Base-by-base conservation (phyloP, 108 stramenopile genomes). In the Cyclotella baltica region DNA sequence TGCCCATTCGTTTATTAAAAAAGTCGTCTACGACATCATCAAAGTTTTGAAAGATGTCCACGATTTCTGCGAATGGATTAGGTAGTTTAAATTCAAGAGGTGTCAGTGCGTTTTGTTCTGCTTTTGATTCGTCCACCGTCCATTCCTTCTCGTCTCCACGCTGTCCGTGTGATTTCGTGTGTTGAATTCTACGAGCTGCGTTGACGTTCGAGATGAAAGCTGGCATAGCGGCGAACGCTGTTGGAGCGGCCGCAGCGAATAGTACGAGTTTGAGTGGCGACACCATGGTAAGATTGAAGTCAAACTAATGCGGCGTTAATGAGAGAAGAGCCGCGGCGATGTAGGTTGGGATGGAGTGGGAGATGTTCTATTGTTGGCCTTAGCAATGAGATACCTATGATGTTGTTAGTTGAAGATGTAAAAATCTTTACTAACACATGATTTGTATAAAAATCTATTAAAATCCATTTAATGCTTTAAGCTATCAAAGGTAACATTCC, bases 21-120 rank as follows among this genome's bases (percentile, higher is more conserved):
- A 94, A 94, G 67, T 94, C 93, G 70, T 94, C 93, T 2, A 92
- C 77, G 0, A 92, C 84, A 66, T 88, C 90, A 64, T 93, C 93
- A 29, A 91, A 70, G 53, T 85, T 90, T 18, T 62, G 40, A 22
- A 80, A 80, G 61, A 84, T 80, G 38, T 84, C 83, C 2, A 34
- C 69, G 19, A 84, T 43, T 36, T 76, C 83, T 3, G 31, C 34
- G 0, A 84, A 77, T 22, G 77, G 77, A 43, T 83, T 83, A 5
- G 72, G 72, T 57, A 73, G 36, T 20, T 43, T 59, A 72, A 83
- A 67, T 27, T 78, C 59, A 31, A 61, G 20, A 30, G 33, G 30
- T 9, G 59, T 9, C 34, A n/a, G 31, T 33, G 1, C 55, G 11
- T 55, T 22, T 61, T 16, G 30, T 61, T 34, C 6, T 4, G 11